phyloP scores from a whole-genome alignment of 1,284 basidiomycete species.

The Cryptococcus floricola region DNA sequence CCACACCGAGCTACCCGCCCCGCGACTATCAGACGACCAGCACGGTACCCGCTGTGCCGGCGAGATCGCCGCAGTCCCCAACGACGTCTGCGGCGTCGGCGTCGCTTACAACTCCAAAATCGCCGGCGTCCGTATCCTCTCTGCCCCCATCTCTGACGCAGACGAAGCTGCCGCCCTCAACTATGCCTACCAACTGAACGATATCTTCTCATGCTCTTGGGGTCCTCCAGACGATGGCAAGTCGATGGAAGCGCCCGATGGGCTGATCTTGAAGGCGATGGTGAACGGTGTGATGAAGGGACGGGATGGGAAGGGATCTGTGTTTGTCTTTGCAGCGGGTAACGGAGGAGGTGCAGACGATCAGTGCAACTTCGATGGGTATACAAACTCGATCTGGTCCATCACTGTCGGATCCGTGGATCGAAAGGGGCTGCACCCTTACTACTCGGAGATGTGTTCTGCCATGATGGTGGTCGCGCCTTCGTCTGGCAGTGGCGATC shows the following conservation, averaged over 20 bases:
- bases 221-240: slow-evolving; percentile 93
- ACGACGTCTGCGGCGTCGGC: slow-evolving; percentile 91
- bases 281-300: slow-evolving; percentile 93
- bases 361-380: slow-evolving; percentile 99
- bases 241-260: slow-evolving; percentile 91
- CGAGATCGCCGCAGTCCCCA: slow-evolving; percentile 95
- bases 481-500: slow-evolving; percentile 89
- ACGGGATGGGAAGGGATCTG: slow-evolving; percentile 80
- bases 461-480: slow-evolving; percentile 96
- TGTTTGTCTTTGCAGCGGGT: slow-evolving; percentile 97
- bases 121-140: slow-evolving; percentile 91
- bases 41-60: slow-evolving; percentile 98
- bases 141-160: slow-evolving; percentile 93
- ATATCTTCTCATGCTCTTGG: slow-evolving; percentile 96
- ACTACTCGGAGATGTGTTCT: slow-evolving; percentile 94
- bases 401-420: slow-evolving; percentile 94
- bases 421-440: slow-evolving; percentile 86
- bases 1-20: slow-evolving; percentile 80
- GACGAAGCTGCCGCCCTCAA: slow-evolving; percentile 97
- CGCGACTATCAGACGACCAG: slow-evolving; percentile 84
- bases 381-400: slow-evolving; percentile 96
- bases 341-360: slow-evolving; percentile 90
- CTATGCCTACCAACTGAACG: slow-evolving; percentile 84
- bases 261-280: slow-evolving; percentile 90
- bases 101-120: slow-evolving; percentile 89